A percentile compares a stretch with the other conserved stretches of the same genome.
phyloP scores from a whole-genome alignment of 257 asterid genomes.

The Nicotiana otophora region DNA sequence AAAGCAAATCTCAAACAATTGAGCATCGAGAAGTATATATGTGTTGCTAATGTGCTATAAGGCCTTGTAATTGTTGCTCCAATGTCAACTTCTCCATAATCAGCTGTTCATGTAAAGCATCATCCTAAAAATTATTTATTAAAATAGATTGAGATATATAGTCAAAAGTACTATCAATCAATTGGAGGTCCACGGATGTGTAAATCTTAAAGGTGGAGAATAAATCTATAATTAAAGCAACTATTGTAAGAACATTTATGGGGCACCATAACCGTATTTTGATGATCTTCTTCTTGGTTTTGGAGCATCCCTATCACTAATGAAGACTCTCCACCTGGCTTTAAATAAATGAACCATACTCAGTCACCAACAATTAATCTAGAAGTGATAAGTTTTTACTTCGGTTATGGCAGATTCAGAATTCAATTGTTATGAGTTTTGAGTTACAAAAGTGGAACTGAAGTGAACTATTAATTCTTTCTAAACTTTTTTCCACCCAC shows the following conservation, averaged over 20 bases:
- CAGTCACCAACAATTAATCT: too few species aligned
- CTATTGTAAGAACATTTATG: neutral
- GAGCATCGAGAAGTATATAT: neutral
- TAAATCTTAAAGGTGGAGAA: neutral
- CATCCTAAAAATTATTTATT: neutral
- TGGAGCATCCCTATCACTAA: neutral
- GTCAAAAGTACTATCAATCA: neutral
- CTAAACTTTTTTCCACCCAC: too few species aligned
- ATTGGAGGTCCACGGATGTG: neutral
- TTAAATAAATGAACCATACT: neutral
- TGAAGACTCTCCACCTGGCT: neutral
- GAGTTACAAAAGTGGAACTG: too few species aligned
- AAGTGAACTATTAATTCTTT: too few species aligned
- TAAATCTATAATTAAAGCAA: neutral
- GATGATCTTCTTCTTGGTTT: neutral
- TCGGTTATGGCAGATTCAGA: too few species aligned
- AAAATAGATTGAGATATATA: neutral
- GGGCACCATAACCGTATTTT: neutral
- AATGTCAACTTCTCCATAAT: neutral
- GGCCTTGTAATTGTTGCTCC: neutral
- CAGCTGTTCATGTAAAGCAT: neutral
- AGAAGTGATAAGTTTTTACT: too few species aligned
- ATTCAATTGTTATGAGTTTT: too few species aligned
- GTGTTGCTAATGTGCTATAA: neutral
- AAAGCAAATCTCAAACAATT: neutral